Percentiles rank a stretch among this genome's conserved stretches.
These are phyloP conservation scores for Mortierella sp. DNA, from an alignment of 371 early-diverging fungal genomes.

Conservation along the genomic window DNA sequence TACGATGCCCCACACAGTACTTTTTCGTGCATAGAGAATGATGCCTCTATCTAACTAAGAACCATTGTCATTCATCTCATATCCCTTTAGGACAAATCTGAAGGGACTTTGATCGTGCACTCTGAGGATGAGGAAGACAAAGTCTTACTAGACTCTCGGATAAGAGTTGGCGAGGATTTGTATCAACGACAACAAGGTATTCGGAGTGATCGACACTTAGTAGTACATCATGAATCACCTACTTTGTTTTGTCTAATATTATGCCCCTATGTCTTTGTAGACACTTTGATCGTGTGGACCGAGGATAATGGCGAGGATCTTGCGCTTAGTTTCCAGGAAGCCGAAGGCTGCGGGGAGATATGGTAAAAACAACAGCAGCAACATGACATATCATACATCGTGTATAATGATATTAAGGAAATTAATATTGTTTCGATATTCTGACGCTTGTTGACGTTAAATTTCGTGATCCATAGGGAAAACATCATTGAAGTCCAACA, in stretches of 20 bases:
- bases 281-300: constrained; percentile 94
- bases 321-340: constrained; percentile 93
- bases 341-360: constrained; percentile 83
- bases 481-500: constrained; percentile 58
- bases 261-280: constrained; percentile 57
- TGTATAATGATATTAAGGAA: background rate
- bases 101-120: constrained; percentile 65
- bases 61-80: background rate
- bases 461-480: constrained; percentile 43
- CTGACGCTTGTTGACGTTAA: constrained; percentile 11
- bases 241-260: background rate
- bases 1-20: background rate
- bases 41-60: background rate
- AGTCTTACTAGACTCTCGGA: constrained; percentile 72
- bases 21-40: background rate
- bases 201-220: background rate
- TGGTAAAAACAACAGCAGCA: constrained; percentile 65
- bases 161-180: constrained; percentile 69
- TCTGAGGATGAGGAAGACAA: constrained; percentile 74
- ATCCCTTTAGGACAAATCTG: constrained; percentile 62
- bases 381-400: too few relatives aligned
- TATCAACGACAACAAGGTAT: constrained; percentile 89
- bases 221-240: background rate
- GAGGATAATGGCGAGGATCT: constrained; percentile 83
- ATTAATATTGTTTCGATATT: background rate